A percentile compares a stretch with the other conserved stretches of the same genome.
These are phyloP conservation scores for Phylloporus arenicola DNA, from an alignment of 768 basidiomycete genomes.

Conservation along the genomic window DNA sequence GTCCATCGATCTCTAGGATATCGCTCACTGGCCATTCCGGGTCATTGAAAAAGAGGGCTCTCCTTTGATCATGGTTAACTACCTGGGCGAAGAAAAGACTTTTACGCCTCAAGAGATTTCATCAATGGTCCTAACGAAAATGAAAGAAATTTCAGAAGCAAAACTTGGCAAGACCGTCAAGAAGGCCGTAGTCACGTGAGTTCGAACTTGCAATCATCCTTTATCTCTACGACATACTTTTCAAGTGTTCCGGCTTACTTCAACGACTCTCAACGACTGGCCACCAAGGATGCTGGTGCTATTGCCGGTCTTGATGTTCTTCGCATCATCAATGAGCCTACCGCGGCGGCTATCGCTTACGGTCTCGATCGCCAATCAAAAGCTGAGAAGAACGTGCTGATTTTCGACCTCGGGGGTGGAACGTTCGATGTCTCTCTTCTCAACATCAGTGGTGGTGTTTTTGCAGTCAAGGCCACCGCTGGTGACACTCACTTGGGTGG, in stretches of 20 bases:
- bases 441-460: constrained; percentile 96
- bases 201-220: constrained; percentile 9
- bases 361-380: constrained; percentile 95
- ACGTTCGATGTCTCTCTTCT: constrained; percentile 92
- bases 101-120: constrained; percentile 99
- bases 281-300: constrained; percentile 98
- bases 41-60: constrained; percentile 97
- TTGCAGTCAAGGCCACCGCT: constrained; percentile 78
- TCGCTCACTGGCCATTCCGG: constrained; percentile 95
- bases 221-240: not conserved
- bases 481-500: constrained; percentile 99
- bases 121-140: constrained; percentile 99
- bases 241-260: constrained; percentile 94
- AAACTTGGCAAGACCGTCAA: constrained; percentile 98
- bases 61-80: constrained; percentile 93
- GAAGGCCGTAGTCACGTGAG: constrained; percentile 97
- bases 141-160: constrained; percentile 99
- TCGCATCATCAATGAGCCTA: constrained; percentile 99
- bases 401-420: constrained; percentile 63
- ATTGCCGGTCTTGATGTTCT: constrained; percentile 98
- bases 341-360: constrained; percentile 98
- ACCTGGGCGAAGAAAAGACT: constrained; percentile 90
- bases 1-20: constrained; percentile 54
- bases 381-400: constrained; percentile 95
- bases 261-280: constrained; percentile 99